Base-by-base conservation (phyloP, 1,139 yeast species). In the Casaregolazyma suthepensis region DNA sequence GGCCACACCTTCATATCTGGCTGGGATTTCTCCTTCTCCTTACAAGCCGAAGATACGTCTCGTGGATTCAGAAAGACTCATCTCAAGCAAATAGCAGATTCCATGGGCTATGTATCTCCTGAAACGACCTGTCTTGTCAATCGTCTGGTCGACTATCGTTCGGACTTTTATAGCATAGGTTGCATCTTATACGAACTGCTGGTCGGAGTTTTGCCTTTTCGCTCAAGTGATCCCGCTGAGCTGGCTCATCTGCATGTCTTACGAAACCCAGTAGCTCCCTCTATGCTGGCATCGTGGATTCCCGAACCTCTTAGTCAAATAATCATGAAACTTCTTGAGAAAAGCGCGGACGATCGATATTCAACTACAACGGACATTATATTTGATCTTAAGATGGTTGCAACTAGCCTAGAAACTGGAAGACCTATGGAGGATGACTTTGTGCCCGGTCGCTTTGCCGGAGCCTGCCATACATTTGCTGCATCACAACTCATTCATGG, bases 101-200 rank as follows among this genome's bases (percentile, higher is more conserved):
- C 74, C 57, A 63, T 79, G 43, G 80, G 81, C 0, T 80, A 75
- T 57, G 74, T 78, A 59, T 75, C 83, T 0, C 84, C 84, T 0
- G 83, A 80, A 61, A 70, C 75, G 3, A 72, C 80, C 17, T 76
- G 79, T 1, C 75, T 74, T 26, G 67, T 71, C 15, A 69, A 69
- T 46, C 66, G 71, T 40, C 66, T 73, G 2, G 79, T 77, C 7
- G 82, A 79, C 57, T 75, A 69, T 59, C 67, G 81, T 48, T 72
- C 83, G 0, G 84, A 80, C 61, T 71, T 78, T 51, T 80, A 79
- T 60, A 71, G 80, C 37, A 58, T 78, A 13, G 84, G 85, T 23
- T 71, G 79, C 23, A 74, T 80, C 2, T 57, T 80, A 43, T 79
- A 80, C 58, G 82, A 79, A 56, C 61, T 78, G 22, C 56, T 79